Evolutionary conservation across 495 filamentous ascomycete species (phyloP), one percentile per base, ranked within the genome.

Genomic region (Hypoxylon subgilvum): DNA sequence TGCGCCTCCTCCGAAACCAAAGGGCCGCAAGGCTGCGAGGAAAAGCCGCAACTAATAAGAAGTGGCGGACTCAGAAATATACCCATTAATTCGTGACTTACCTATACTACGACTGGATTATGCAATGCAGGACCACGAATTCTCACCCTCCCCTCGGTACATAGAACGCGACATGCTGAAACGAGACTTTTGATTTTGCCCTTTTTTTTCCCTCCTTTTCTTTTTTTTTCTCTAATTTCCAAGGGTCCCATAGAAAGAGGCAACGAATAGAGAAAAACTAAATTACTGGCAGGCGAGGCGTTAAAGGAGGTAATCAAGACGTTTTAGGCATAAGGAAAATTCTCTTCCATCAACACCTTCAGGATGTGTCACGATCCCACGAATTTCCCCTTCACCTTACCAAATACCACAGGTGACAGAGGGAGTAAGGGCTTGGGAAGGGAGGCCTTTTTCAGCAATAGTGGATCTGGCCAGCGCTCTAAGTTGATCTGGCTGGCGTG

Each of bases 1-100:
- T 44, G 87, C 87, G 32, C 81, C 86, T 17, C 84, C 87, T 14
- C 75, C 81, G 35, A 70, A 70, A 25, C 32, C 63, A 30, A 70
- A 70, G 39, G 46, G 59, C 7, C 64, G 67, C 35, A 70, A 70
- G 17, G 55, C 49, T 0, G 51, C 36, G 12, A 59, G 48, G 23
- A 70, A 63, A 32, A 43, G 48, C 39, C 42, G 50, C 10, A 45
- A 49, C n/a, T 64, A 43, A 16, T 32, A n/a, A n/a, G n/a, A n/a
- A n/a, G n/a, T n/a, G n/a, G n/a, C n/a, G n/a, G n/a, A n/a, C n/a
- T n/a, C n/a, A n/a, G n/a, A n/a, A n/a, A n/a, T n/a, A n/a, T n/a
- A n/a, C n/a, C 12, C 8, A 10, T 32, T 19, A 14, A 8, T 31
- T n/a, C 22, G 12, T 1, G 22, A 32, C 16, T n/a, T 12, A 40